Evolutionary conservation across 106 monocot genomes (phyloP).

Genomic region (Phalaenopsis equestris): DNA sequence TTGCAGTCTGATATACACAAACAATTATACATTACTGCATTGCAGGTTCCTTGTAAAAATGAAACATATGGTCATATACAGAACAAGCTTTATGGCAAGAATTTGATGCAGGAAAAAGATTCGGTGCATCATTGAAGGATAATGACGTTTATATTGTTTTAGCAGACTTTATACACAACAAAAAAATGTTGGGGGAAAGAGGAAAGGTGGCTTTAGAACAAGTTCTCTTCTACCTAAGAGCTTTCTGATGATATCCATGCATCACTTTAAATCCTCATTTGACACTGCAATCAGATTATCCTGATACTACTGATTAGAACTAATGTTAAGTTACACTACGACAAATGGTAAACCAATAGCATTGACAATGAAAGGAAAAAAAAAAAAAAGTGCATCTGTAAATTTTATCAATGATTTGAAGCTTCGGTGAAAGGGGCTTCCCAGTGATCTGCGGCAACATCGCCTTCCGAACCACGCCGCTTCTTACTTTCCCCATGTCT

Average conservation of each 20-base stretch:
- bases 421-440: conserved; percentile 10
- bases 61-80: no score
- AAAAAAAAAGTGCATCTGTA: not conserved
- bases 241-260: not conserved
- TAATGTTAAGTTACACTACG: not conserved
- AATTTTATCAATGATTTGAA: conserved; percentile 13
- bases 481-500: conserved; percentile 45
- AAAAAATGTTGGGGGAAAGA: not conserved
- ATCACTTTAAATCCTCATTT: not conserved
- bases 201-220: not conserved
- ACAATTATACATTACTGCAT: no score
- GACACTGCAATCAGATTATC: not conserved
- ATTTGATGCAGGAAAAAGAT: not conserved
- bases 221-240: not conserved
- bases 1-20: no score
- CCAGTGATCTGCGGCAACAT: conserved; percentile 31
- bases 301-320: not conserved
- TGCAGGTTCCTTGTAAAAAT: no score
- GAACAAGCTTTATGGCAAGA: not conserved
- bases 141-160: conserved; percentile 1
- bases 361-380: not conserved
- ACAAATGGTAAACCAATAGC: conserved; percentile 3
- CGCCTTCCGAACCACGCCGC: conserved; percentile 29
- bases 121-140: not conserved
- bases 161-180: not conserved